Evolutionary conservation across 2,329 filamentous ascomycete genomes (phyloP).

Genomic region (Aspergillus floridensis): DNA sequence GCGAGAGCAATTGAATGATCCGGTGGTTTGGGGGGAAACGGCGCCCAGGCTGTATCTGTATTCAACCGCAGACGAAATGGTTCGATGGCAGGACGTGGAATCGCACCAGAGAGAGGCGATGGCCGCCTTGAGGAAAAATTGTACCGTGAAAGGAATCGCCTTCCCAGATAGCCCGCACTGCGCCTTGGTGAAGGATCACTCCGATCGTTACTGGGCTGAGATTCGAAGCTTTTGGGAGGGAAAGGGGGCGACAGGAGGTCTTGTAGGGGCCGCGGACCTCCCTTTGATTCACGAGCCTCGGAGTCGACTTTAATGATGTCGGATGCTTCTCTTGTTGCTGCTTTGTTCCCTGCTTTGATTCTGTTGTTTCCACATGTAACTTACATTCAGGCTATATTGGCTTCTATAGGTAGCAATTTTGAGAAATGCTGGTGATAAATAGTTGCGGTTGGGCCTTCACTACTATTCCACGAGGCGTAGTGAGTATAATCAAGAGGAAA

Average conservation of each 20-base stretch:
- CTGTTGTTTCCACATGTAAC: no score
- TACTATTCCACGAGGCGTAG: no score
- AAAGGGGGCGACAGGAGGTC: neutral
- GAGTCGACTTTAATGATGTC: no score
- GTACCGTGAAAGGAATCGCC: constrained; percentile 9
- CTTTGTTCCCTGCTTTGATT: no score
- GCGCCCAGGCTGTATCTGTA: constrained; percentile 21
- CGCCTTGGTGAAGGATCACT: constrained; percentile 20
- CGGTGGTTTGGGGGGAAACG: constrained; percentile 13
- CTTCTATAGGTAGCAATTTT: no score
- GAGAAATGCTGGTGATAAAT: no score
- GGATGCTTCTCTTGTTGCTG: no score
- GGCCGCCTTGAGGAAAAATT: constrained; percentile 5
- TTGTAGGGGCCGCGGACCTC: no score
- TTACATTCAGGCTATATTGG: no score
- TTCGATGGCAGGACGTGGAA: constrained; percentile 21
- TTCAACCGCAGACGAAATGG: constrained; percentile 18
- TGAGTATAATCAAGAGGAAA: no score
- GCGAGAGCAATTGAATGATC: constrained; percentile 18
- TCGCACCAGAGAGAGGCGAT: constrained; percentile 17
- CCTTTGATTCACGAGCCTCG: no score
- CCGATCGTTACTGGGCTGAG: constrained; percentile 17
- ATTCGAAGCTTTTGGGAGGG: constrained; percentile 17
- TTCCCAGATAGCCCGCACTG: constrained; percentile 21
- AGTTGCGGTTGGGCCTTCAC: no score